These are phyloP conservation scores for Xylaria hypoxylon DNA, from an alignment of 2,329 filamentous ascomycete species.

Conservation along the genomic window DNA sequence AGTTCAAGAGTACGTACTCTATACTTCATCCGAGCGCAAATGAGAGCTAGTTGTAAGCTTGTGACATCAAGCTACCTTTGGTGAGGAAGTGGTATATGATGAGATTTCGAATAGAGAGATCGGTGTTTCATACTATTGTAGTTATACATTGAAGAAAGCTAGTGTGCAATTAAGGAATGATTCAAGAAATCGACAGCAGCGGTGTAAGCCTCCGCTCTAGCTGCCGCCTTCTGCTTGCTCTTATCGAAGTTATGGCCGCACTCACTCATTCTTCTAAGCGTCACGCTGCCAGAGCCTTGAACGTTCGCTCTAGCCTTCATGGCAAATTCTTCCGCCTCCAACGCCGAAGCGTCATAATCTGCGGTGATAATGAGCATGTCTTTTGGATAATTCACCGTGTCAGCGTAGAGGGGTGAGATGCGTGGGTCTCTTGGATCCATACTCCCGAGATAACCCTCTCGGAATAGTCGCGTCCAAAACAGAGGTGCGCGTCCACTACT, in stretches of 20 bases:
- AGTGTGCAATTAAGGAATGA: background rate
- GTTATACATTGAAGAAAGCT: too few relatives aligned
- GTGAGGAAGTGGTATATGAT: background rate
- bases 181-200: constrained; percentile 14
- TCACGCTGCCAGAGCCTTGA: constrained; percentile 40
- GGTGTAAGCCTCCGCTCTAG: constrained; percentile 32
- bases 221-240: constrained; percentile 20
- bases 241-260: constrained; percentile 43
- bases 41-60: background rate
- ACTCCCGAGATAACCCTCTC: constrained; percentile 50
- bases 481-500: constrained; percentile 20
- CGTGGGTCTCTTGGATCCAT: constrained; percentile 49
- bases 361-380: constrained; percentile 51
- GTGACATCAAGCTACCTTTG: background rate
- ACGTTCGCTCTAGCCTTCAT: constrained; percentile 33
- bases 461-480: constrained; percentile 46
- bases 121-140: background rate
- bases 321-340: constrained; percentile 52
- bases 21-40: background rate
- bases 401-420: constrained; percentile 52
- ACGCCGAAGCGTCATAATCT: constrained; percentile 52
- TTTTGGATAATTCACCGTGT: constrained; percentile 26
- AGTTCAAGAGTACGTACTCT: background rate
- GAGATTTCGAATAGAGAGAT: too few relatives aligned
- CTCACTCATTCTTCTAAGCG: constrained; percentile 39